A percentile compares a stretch with the other conserved stretches of the same genome.
Conservation (phyloP, 495 filamentous ascomycete genomes). For the Aspergillus baeticus region DNA sequence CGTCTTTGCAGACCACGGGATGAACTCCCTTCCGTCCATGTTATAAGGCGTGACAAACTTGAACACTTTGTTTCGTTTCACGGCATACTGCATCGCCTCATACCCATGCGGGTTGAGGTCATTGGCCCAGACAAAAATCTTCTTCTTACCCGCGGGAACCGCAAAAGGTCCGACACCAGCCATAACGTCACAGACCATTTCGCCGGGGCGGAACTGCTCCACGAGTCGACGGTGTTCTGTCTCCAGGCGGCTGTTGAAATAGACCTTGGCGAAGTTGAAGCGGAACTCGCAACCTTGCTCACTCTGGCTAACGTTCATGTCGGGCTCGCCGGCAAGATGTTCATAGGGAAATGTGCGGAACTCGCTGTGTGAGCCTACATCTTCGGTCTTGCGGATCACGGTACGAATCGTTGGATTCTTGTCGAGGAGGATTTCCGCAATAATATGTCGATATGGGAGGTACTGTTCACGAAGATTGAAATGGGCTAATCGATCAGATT, state of each 20-base stretch:
- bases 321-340: conserved; percentile 74
- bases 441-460: conserved; percentile 76
- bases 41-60: conserved; percentile 77
- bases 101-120: conserved; percentile 93
- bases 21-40: conserved; percentile 77
- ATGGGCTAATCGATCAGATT: conserved; percentile 56
- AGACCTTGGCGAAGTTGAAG: conserved; percentile 72
- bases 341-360: conserved; percentile 95
- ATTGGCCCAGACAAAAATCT: conserved; percentile 94
- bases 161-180: conserved; percentile 96
- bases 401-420: conserved; percentile 80
- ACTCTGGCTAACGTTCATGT: conserved; percentile 74
- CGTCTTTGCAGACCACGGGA: conserved; percentile 60
- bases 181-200: conserved; percentile 96
- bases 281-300: conserved; percentile 50
- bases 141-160: conserved; percentile 83
- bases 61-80: conserved; percentile 74
- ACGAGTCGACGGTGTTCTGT: conserved; percentile 84
- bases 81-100: conserved; percentile 64
- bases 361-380: conserved; percentile 78
- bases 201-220: conserved; percentile 72
- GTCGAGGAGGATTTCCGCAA: conserved; percentile 80
- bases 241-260: conserved; percentile 92
- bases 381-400: conserved; percentile 93
- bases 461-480: conserved; percentile 83